Evolutionary conservation across 2,329 filamentous ascomycete genomes (phyloP), one percentile per base, ranked within the genome.

Genomic region (Aspergillus fumigatiaffinis): DNA sequence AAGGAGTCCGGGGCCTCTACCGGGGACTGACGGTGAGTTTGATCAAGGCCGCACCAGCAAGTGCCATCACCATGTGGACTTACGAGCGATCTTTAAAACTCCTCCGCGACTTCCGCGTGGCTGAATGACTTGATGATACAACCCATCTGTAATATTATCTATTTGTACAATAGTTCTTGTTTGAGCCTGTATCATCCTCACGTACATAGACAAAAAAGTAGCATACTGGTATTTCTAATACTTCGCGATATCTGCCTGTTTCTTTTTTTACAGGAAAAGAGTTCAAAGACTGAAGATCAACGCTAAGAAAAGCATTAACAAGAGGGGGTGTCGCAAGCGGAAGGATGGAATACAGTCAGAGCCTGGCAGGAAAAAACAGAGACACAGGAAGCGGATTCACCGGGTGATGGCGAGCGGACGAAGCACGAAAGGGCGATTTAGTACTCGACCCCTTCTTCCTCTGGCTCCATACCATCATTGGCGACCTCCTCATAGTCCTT

Each of bases 1-100:
- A 97, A 73, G 92, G 94, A 0, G 66, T 87, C 47, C 82, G 90
- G 55, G 92, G 93, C 0, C 72, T 97, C 66, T 99, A 97, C 73
- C 84, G 92, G 54, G 94, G 94, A 0, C 77, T 99, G 71, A 88
- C 87, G 1, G 92, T 97, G 55, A 93, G 92, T 72, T 76, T 99
- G 70, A 73, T 97, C 64, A 99, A 99, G 79, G 91, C 93, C 32
- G 94, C 93, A 23, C 94, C 94, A n/a, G 87, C 90, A 28, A 94
- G 90, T 72, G 91, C 92, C 6, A 85, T 96, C 32, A 97, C 92
- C 0, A 90, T 97, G 81, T 97, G 92, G 91, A 95, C 91, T 1
- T 97, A 96, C 74, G 92, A 96, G 77, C 80, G 87, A 68, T 84
- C 84, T 20, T 77, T 97, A 76, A 82, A 79, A 52, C 63, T 85